Conservation (phyloP, 768 basidiomycete species). For the Termitomyces sp. region DNA sequence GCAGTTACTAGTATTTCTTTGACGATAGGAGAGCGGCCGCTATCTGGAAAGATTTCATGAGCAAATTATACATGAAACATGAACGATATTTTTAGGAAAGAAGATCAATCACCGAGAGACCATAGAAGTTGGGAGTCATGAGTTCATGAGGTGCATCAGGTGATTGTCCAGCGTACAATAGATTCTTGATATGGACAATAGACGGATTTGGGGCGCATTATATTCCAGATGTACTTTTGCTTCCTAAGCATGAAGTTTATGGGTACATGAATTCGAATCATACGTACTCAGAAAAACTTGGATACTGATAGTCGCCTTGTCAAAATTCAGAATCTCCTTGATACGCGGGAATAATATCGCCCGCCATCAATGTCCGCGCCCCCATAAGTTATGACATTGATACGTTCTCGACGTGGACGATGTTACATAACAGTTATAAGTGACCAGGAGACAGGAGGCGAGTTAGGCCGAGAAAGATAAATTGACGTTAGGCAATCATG, state of each 20-base stretch:
- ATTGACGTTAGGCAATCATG: too few relatives aligned
- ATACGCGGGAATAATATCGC: not conserved
- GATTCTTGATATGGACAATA: not conserved
- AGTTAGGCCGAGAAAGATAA: not conserved
- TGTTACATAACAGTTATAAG: not conserved
- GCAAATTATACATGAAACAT: not conserved
- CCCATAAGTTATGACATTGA: not conserved
- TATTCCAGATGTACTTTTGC: not conserved
- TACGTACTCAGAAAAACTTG: too few relatives aligned
- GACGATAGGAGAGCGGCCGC: not conserved
- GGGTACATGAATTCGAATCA: not conserved
- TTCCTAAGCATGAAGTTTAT: not conserved
- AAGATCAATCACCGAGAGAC: not conserved
- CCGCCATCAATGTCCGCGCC: not conserved
- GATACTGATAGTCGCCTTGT: not conserved
- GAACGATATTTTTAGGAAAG: not conserved
- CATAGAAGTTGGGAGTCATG: not conserved
- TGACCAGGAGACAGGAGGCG: not conserved
- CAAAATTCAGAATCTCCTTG: not conserved
- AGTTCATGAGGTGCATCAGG: not conserved
- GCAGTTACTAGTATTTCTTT: too few relatives aligned
- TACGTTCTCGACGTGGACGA: not conserved
- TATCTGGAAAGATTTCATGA: not conserved
- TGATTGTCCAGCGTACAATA: not conserved
- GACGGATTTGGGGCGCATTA: not conserved